phyloP scores from a whole-genome alignment of 805 yeast genomes.

The Alloascoidea africana region DNA sequence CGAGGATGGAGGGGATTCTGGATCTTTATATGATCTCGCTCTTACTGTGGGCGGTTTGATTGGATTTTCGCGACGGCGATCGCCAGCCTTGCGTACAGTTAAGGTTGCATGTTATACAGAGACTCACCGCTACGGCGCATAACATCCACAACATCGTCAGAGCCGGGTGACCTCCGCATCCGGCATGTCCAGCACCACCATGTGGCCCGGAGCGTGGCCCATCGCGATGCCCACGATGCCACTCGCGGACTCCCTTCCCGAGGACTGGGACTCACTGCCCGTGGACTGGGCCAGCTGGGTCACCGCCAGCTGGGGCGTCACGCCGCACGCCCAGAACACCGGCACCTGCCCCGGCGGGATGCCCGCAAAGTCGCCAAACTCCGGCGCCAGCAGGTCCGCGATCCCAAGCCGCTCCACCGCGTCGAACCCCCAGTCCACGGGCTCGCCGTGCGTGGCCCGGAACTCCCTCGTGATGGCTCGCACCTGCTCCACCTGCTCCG shows the following conservation, averaged over 20 bases:
- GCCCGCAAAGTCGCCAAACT: conserved; percentile 20
- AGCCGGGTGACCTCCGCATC: conserved; percentile 16
- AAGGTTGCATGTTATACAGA: too few species aligned
- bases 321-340: conserved; percentile 30
- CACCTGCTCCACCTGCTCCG: conserved; percentile 15
- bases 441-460: conserved; percentile 23
- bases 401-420: conserved; percentile 22
- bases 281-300: conserved; percentile 14
- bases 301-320: conserved; percentile 24
- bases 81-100: too few species aligned
- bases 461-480: conserved; percentile 18
- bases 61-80: too few species aligned
- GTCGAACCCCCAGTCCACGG: conserved; percentile 27
- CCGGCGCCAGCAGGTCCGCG: conserved; percentile 17
- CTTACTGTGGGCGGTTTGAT: too few species aligned
- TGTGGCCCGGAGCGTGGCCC: conserved; percentile 22
- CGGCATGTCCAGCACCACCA: conserved; percentile 20
- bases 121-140: too few species aligned
- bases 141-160: too few species aligned
- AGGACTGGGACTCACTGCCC: conserved; percentile 27
- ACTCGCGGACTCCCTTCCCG: conserved; percentile 15
- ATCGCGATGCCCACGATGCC: conserved; percentile 17
- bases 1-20: too few species aligned
- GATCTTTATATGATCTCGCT: too few species aligned
- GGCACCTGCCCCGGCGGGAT: conserved; percentile 22